Evolutionary conservation across 1,139 yeast species (phyloP), one percentile per base, ranked within the genome.

Genomic region (Diutina sp.): DNA sequence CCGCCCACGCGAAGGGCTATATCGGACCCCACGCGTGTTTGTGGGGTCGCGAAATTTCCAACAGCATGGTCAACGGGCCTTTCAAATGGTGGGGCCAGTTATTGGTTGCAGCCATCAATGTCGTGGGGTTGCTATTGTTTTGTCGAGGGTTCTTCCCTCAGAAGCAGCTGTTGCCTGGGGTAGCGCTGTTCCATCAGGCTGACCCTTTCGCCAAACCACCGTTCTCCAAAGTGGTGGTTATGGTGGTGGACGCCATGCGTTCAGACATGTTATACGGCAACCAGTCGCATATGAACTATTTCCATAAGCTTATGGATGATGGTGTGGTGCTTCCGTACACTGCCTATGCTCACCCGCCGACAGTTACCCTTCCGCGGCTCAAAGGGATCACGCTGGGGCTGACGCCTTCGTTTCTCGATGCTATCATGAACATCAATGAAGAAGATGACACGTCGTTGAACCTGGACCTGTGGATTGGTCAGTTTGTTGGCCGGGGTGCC

Each of bases 201-300:
- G 32, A 21, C 25, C 62, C 48, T 28, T 57, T 67, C 57, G 60
- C 62, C 3, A 57, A 72, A 12, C 79, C 87, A 0, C 79, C 78
- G 56, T 93, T 90, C 66, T 79, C 84, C 57, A 83, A 82, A 61
- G 69, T 90, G 47, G 82, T 93, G 1, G 68, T 95, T 41, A 83
- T 95, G 82, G 95, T 95, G 3, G 85, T 95, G 6, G 99, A 95
- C 71, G 99, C 99, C 2, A 75, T 93, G 76, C 72, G 99, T 60
- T 77, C 95, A 12, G 99, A 95, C 67, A 71, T 90, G 68, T 93
- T 81, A 66, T 83, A 89, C 1, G 76, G 79, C 38, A 63, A 73
- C 2, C 80, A 90, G 0, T 70, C 84, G 0, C 64, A 67, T 48
- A 89, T 93, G 86, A 56, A 66, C 0, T 82, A 80, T 64, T 78